Percentiles rank a stretch among this genome's conserved stretches.
phyloP scores from a whole-genome alignment of 1,284 basidiomycete genomes.

The Marasmius fiardii region DNA sequence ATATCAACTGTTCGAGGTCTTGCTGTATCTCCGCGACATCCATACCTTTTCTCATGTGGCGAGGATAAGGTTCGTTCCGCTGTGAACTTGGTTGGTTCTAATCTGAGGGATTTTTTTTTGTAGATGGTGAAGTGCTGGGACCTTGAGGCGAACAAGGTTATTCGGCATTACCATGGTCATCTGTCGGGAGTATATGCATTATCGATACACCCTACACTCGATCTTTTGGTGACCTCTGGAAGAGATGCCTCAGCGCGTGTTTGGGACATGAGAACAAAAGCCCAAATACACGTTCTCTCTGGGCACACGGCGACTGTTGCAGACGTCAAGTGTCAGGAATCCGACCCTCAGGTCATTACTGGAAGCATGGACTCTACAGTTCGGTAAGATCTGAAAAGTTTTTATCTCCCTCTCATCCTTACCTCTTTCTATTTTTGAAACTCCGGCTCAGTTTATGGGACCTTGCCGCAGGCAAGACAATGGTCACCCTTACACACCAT shows the following conservation, averaged over 20 bases:
- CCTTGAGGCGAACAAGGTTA: slow-evolving; percentile 97
- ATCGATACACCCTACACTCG: slow-evolving; percentile 91
- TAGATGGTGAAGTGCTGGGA: slow-evolving; percentile 99
- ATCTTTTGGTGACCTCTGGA: slow-evolving; percentile 92
- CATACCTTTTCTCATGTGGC: slow-evolving; percentile 95
- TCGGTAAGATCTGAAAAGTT: slow-evolving; percentile 45
- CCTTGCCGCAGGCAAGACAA: slow-evolving; percentile 95
- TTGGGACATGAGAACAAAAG: slow-evolving; percentile 99
- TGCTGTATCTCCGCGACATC: slow-evolving; percentile 90
- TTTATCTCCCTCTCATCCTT: not conserved
- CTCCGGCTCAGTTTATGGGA: slow-evolving; percentile 79
- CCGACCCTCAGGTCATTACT: slow-evolving; percentile 96
- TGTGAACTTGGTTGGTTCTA: not conserved
- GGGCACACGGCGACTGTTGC: slow-evolving; percentile 96
- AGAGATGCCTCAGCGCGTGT: slow-evolving; percentile 95
- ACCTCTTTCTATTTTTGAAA: slow-evolving; percentile 2
- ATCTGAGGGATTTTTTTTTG: slow-evolving; percentile 1
- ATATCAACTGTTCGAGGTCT: slow-evolving; percentile 96
- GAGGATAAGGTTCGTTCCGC: slow-evolving; percentile 82
- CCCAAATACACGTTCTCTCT: slow-evolving; percentile 89
- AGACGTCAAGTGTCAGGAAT: slow-evolving; percentile 92
- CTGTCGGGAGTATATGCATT: slow-evolving; percentile 94
- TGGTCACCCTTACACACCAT: slow-evolving; percentile 95
- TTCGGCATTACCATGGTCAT: slow-evolving; percentile 97
- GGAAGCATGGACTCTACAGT: slow-evolving; percentile 98